Percentiles rank a stretch among this genome's conserved stretches.
These are phyloP conservation scores for Naganishia kalamii DNA, from an alignment of 768 basidiomycete species.

Conservation along the genomic window DNA sequence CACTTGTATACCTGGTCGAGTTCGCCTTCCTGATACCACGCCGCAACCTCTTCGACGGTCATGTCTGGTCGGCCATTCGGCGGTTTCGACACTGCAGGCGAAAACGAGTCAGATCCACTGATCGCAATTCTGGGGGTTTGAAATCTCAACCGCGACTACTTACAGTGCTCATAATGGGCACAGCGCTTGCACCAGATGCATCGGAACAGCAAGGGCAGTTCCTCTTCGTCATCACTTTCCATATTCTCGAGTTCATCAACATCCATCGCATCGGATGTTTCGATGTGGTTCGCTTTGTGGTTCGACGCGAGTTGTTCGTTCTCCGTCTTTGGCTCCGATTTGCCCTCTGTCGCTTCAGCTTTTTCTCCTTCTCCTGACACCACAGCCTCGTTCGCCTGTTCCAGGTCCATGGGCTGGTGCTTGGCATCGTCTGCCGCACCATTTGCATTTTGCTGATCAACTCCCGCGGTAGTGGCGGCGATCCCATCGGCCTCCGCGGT, in stretches of 20 bases:
- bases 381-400: too few relatives aligned
- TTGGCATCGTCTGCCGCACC: too few relatives aligned
- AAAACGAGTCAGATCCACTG: neutral
- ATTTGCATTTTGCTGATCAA: too few relatives aligned
- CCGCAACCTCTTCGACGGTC: slow-evolving; percentile 50
- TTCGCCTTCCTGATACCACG: slow-evolving; percentile 57
- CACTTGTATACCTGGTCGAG: slow-evolving; percentile 50
- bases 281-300: too few relatives aligned
- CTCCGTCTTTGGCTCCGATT: too few relatives aligned
- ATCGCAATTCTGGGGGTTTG: neutral
- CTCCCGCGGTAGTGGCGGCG: too few relatives aligned
- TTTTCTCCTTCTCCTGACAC: too few relatives aligned
- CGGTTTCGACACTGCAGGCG: slow-evolving; percentile 50
- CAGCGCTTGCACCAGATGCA: slow-evolving; percentile 76
- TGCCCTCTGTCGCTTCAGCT: too few relatives aligned
- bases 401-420: too few relatives aligned
- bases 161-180: slow-evolving; percentile 68
- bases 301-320: too few relatives aligned
- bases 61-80: slow-evolving; percentile 43
- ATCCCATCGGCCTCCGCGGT: too few relatives aligned
- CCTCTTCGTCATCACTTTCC: slow-evolving; percentile 24
- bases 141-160: slow-evolving; percentile 9
- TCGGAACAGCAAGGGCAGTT: slow-evolving; percentile 58
- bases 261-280: slow-evolving; percentile 9
- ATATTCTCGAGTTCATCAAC: slow-evolving; percentile 18